phyloP scores from a whole-genome alignment of 1,284 basidiomycete genomes.

The Anthracocystis panici-leucophaei region DNA sequence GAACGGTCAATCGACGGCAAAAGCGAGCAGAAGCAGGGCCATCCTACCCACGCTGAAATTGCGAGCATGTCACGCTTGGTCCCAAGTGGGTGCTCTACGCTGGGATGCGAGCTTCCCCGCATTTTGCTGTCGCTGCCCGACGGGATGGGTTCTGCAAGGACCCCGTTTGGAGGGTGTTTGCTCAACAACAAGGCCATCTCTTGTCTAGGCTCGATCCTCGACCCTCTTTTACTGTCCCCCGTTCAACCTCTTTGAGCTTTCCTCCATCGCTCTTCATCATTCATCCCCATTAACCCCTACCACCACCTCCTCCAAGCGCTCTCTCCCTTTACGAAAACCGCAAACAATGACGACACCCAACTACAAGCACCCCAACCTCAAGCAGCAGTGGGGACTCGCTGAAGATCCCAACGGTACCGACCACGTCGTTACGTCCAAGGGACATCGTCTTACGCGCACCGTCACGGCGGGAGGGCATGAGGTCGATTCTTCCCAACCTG shows the following conservation, averaged over 20 bases:
- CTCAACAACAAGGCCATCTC: not conserved
- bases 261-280: not conserved
- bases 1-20: too few relatives aligned
- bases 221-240: not conserved
- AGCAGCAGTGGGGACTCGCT: conserved; percentile 47
- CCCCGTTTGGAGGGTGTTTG: not conserved
- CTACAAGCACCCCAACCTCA: conserved; percentile 49
- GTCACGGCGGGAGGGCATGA: conserved; percentile 46
- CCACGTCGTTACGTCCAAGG: conserved; percentile 37
- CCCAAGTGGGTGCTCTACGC: too few relatives aligned
- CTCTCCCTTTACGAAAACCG: not conserved
- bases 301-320: conserved; percentile 7
- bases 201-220: not conserved
- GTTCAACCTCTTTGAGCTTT: not conserved
- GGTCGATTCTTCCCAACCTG: conserved; percentile 44
- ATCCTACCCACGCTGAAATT: too few relatives aligned
- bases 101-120: too few relatives aligned
- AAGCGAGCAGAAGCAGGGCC: too few relatives aligned
- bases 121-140: not conserved
- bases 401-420: conserved; percentile 51
- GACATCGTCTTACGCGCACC: conserved; percentile 39
- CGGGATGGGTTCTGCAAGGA: too few relatives aligned
- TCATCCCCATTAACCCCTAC: not conserved
- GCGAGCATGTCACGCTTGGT: too few relatives aligned
- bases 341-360: conserved; percentile 32